These are phyloP conservation scores for Apiospora saccharicola DNA, from an alignment of 2,329 filamentous ascomycete genomes.

Conservation along the genomic window DNA sequence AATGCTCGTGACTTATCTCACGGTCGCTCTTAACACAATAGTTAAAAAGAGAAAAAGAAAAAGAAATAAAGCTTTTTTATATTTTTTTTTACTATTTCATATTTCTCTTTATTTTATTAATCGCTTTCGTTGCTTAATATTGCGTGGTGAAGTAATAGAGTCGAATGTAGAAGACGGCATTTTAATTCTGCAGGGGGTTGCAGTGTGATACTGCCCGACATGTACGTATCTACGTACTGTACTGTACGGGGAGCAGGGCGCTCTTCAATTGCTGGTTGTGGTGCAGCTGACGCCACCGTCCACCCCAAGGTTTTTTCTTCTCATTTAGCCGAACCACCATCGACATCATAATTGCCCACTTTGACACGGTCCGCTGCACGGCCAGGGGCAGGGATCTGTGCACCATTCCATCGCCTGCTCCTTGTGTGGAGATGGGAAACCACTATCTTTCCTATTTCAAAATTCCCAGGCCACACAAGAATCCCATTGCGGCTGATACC, in stretches of 20 bases:
- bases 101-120: too few species aligned
- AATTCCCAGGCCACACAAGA: conserved; percentile 39
- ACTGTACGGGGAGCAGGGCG: conserved; percentile 3
- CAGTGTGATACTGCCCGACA: background rate
- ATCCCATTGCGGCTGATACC: conserved; percentile 44
- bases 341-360: conserved; percentile 35
- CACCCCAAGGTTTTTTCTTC: conserved; percentile 25
- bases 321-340: conserved; percentile 34
- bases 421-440: conserved; percentile 38
- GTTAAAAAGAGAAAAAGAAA: too few species aligned
- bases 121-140: too few species aligned
- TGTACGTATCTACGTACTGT: conserved; percentile 12
- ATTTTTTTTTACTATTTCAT: too few species aligned
- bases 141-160: too few species aligned
- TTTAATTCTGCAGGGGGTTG: too few species aligned
- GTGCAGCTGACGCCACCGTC: conserved; percentile 24
- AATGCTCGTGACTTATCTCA: too few species aligned
- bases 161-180: too few species aligned
- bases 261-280: background rate
- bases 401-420: conserved; percentile 30
- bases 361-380: conserved; percentile 26
- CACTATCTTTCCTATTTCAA: conserved; percentile 40
- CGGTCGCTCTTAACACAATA: too few species aligned
- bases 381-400: conserved; percentile 33
- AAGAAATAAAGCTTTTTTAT: too few species aligned